Percentiles rank a stretch among this genome's conserved stretches.
Evolutionary conservation across 257 asterid species (phyloP).

Genomic region (Solanum ahanhuiri): DNA sequence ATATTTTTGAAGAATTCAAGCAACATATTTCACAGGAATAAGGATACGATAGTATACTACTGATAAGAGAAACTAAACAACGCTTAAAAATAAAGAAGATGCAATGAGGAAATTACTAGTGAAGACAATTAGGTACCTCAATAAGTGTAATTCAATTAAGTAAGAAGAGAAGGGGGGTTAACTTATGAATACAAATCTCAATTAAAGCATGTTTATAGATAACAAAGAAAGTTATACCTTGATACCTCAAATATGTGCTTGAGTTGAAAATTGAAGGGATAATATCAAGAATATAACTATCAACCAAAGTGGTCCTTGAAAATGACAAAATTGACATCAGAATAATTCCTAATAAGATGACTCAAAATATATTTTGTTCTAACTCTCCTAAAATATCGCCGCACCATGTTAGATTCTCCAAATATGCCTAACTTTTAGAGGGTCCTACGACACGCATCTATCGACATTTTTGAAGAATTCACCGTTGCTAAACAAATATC

Average conservation of each 20-base stretch:
- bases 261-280: not conserved
- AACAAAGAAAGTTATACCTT: not conserved
- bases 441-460: not conserved
- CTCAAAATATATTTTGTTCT: not conserved
- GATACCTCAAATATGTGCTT: not conserved
- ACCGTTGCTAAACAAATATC: not conserved
- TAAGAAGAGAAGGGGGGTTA: not conserved
- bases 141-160: not conserved
- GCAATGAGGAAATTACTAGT: not conserved
- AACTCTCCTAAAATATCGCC: not conserved
- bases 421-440: not conserved
- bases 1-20: not conserved
- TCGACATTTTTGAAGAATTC: not conserved
- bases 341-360: not conserved
- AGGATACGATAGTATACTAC: not conserved
- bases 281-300: not conserved
- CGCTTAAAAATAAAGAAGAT: not conserved
- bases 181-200: not conserved
- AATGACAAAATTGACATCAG: not conserved
- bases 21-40: too few species aligned
- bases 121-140: not conserved
- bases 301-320: not conserved
- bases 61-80: not conserved
- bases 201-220: not conserved
- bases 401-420: not conserved